Evolutionary conservation across 192 early-diverging fungal genomes (phyloP), one percentile per base, ranked within the genome.

Genomic region (Dissophora ornata): DNA sequence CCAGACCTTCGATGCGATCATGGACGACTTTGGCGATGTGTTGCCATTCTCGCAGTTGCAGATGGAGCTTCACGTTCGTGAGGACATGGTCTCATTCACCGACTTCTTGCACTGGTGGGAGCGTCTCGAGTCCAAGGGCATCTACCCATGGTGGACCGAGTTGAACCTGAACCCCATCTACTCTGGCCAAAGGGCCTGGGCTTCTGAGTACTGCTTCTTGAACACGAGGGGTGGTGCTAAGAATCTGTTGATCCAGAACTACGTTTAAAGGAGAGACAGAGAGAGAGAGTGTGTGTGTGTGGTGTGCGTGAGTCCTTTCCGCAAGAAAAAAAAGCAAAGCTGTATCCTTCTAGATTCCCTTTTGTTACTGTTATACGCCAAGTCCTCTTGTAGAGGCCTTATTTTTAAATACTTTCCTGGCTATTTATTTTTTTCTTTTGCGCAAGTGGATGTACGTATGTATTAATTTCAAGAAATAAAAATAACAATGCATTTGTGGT

Each of bases 21-120:
- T 75, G 71, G 63, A 75, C 26, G 71, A 75, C 50, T 75, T 75
- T 60, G 71, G n/a, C n/a, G n/a, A 65, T 50, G 62, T 65, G 2
- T 30, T 75, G 44, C 71, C 71, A 2, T 75, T 75, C 63, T 60
- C 62, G 1, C 71, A 75, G 29, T 21, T 75, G 41, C 62, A 66
- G 63, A 60, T 75, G 16, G 71, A 75, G 42, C 49, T 75, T 19
- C 71, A 75, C 25, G 71, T 75, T 4, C 22, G 8, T 33, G 13
- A 10, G 49, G 15, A 8, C 30, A 8, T 32, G 38, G 38, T 42
- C 67, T 13, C 12, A 29, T 13, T 75, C 63, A 29, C 16, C 29
- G 2, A 24, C 49, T 75, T 75, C 28, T 54, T 66, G 56, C 52
- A 60, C 21, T 75, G 56, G 48, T 75, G 71, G 71, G 57, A 75